Base-by-base conservation (phyloP, 257 asterid species). In the Plectranthus barbatus region DNA sequence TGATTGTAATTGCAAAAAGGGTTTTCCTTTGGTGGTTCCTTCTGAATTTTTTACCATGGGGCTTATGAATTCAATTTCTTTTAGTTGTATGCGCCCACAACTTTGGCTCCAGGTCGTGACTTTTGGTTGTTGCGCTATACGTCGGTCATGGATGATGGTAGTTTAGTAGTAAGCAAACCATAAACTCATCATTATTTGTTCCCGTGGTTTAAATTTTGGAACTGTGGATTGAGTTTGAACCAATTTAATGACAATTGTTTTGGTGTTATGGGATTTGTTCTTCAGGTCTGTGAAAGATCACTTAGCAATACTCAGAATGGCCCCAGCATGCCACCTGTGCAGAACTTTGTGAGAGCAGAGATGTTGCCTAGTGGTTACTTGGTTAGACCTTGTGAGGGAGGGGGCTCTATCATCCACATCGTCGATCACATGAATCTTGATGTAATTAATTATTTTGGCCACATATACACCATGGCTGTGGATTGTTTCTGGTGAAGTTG, bases 81-180 rank as follows among this genome's bases (percentile, higher is more conserved):
- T 36, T 56, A 89, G 97, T 82, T 89, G 20, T 89, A 89, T 60
- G 97, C 95, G 68, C 94, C 88, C 7, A 89, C 97, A 34, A 89
- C 97, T 45, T 67, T 89, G 86, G 97, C 97, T 31, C 95, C 97
- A 1, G 95, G 94, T 58, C 97, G 97, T 70, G 97, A 89, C 83
- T 86, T 89, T 75, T 89, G 89, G 91, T 74, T 89, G 75, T 66
- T 89, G 9, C 95, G 97, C 73, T 86, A 81, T 66, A 86, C 95
- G 57, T 84, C 95, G 11, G 75, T 86, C 47, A 84, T 81, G 97
- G 97, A 89, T 18, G 97, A 86, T 83, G 95, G 97, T 56, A 89
- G 95, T 71, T 75, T 85, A 69, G 97, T 90, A 92, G 97, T 90
- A 76, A 12, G 88, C 58, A 31, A 44, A 55, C 63, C 51, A 20